Conservation (phyloP, 2,329 filamentous ascomycete species). For the Claviceps monticola region DNA sequence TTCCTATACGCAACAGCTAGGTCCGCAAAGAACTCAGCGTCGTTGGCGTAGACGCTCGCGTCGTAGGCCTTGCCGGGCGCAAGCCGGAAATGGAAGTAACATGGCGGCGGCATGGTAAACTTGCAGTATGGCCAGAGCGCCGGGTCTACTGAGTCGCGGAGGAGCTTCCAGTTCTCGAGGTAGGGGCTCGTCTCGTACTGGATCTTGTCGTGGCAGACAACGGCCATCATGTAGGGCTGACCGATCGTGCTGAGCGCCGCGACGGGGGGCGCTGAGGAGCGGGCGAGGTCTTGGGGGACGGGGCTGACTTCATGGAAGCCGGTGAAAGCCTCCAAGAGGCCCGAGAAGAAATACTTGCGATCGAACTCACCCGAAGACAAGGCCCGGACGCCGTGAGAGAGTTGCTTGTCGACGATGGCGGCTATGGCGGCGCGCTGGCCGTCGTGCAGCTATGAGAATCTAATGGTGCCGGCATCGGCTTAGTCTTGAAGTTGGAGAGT, state of each 20-base stretch:
- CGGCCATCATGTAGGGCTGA: constrained; percentile 25
- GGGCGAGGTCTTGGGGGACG: constrained; percentile 24
- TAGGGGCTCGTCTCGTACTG: constrained; percentile 26
- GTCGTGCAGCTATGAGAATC: constrained; percentile 30
- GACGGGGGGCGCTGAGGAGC: constrained; percentile 24
- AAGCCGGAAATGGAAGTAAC: constrained; percentile 49
- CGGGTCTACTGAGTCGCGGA: constrained; percentile 32
- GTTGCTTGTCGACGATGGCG: constrained; percentile 51
- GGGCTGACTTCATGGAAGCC: constrained; percentile 25
- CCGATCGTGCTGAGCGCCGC: constrained; percentile 24
- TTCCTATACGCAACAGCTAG: constrained; percentile 40
- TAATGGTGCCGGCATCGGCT: constrained; percentile 34
- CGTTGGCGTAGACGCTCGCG: constrained; percentile 34
- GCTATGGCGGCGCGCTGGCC: constrained; percentile 50
- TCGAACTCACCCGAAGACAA: constrained; percentile 59
- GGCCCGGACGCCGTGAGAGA: constrained; percentile 45
- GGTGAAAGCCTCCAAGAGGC: constrained; percentile 33
- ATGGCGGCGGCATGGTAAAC: constrained; percentile 52
- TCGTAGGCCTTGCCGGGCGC: constrained; percentile 39
- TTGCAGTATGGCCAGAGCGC: constrained; percentile 51
- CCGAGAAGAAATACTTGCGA: constrained; percentile 34
- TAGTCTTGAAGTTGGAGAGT: constrained; percentile 38
- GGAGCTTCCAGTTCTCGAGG: constrained; percentile 28
- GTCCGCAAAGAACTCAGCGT: constrained; percentile 43
- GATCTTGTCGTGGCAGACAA: constrained; percentile 29